Evolutionary conservation across 2,329 filamentous ascomycete species (phyloP).

Genomic region (Geosmithia flava): DNA sequence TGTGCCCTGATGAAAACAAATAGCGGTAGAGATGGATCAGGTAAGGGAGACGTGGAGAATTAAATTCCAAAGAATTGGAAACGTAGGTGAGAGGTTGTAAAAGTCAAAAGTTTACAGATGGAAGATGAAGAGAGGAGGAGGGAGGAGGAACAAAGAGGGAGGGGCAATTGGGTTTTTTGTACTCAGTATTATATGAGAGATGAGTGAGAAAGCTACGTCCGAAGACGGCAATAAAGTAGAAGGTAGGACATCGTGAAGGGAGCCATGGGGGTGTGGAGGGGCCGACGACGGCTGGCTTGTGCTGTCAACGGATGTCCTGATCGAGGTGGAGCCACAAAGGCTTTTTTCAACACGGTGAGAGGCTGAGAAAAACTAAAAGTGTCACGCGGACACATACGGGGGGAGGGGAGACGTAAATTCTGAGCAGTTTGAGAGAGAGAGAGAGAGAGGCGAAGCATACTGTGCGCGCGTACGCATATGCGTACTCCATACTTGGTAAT

Average conservation of each 20-base stretch:
- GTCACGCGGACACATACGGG: neutral
- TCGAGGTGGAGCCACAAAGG: neutral
- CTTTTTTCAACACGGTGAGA: neutral
- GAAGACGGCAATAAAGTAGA: neutral
- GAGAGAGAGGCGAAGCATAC: neutral
- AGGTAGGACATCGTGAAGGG: neutral
- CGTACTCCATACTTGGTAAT: neutral
- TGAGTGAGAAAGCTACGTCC: neutral
- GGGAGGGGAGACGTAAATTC: neutral
- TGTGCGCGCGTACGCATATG: too few relatives aligned
- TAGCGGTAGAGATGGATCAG: neutral
- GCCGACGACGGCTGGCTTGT: neutral
- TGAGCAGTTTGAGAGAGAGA: neutral
- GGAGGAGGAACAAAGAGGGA: neutral
- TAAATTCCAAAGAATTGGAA: neutral
- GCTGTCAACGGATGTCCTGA: conserved; percentile 1
- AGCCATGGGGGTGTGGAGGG: neutral
- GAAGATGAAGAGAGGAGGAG: neutral
- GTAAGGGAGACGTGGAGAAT: neutral
- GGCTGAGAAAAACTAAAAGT: neutral
- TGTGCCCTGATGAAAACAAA: too few relatives aligned
- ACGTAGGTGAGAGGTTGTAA: neutral
- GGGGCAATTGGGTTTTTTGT: neutral
- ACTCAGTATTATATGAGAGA: neutral
- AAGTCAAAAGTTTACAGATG: neutral